These are phyloP conservation scores for Phlyctochytrium planicorne DNA, from an alignment of 192 early-diverging fungal genomes.

Conservation along the genomic window DNA sequence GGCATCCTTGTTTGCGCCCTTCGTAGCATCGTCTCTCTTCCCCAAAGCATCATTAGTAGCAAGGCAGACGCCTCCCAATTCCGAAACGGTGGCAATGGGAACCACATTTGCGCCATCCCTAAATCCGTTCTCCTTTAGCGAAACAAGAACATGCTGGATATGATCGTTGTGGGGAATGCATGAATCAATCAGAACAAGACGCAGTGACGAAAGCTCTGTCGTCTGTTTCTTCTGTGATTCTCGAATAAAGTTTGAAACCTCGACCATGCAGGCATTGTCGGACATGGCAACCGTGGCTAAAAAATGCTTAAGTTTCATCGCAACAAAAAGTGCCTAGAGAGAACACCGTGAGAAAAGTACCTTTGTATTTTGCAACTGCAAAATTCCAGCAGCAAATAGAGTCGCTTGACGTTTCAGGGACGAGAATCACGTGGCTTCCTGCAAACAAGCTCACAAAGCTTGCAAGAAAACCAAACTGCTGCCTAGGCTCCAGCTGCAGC, in stretches of 20 bases:
- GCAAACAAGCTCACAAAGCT: conserved; percentile 67
- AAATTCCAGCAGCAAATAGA: too few species aligned
- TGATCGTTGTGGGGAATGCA: conserved; percentile 4
- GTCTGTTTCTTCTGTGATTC: conserved; percentile 35
- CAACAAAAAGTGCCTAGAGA: conserved; percentile 10
- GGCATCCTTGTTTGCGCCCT: too few species aligned
- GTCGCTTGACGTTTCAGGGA: conserved; percentile 61
- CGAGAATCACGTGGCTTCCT: conserved; percentile 68
- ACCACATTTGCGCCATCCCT: neutral
- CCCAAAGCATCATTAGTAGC: conserved; percentile 1
- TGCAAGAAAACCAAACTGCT: conserved; percentile 74
- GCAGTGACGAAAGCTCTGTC: conserved; percentile 9
- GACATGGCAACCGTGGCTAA: conserved; percentile 66
- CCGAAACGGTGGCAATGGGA: conserved; percentile 16
- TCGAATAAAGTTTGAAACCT: conserved; percentile 55
- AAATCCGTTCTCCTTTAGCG: conserved; percentile 7
- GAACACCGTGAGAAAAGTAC: conserved; percentile 29
- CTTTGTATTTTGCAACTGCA: conserved; percentile 66
- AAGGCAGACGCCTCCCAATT: conserved; percentile 21
- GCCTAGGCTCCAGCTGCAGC: conserved; percentile 74
- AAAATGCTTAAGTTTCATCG: neutral
- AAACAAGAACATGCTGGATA: conserved; percentile 5
- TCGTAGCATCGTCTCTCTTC: too few species aligned
- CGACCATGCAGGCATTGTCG: conserved; percentile 67
- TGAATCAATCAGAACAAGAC: conserved; percentile 6